phyloP scores from a whole-genome alignment of 768 basidiomycete species.

The Thelephora ganbajun region DNA sequence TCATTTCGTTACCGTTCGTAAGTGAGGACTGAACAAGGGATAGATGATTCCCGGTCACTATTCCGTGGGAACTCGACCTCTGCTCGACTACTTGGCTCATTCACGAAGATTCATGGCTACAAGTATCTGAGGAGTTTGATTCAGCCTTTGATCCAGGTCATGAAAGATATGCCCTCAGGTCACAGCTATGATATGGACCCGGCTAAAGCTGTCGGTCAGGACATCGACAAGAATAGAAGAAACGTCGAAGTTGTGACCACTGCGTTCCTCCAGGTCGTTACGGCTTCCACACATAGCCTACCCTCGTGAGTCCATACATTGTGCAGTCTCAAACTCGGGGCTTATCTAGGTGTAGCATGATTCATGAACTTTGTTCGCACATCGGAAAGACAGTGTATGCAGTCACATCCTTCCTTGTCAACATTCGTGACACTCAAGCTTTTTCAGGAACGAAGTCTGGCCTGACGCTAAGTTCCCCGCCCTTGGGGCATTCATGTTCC shows the following conservation, averaged over 20 bases:
- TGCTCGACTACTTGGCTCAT: conserved; percentile 75
- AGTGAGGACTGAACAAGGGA: conserved; percentile 6
- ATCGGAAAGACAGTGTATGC: conserved; percentile 68
- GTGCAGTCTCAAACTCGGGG: background rate
- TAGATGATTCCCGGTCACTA: conserved; percentile 21
- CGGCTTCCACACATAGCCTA: conserved; percentile 51
- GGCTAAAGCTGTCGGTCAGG: conserved; percentile 37
- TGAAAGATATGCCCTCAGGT: conserved; percentile 58
- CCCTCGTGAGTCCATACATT: conserved; percentile 45
- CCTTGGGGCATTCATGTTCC: conserved; percentile 83
- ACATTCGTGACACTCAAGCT: conserved; percentile 7
- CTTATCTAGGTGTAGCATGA: conserved; percentile 37
- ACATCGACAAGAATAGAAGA: conserved; percentile 50
- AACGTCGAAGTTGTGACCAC: conserved; percentile 63
- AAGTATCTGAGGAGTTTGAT: conserved; percentile 77
- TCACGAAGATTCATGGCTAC: conserved; percentile 84
- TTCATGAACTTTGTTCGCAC: conserved; percentile 77
- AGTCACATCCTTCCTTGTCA: background rate
- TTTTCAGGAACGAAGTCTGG: conserved; percentile 48
- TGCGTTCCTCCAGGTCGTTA: conserved; percentile 63
- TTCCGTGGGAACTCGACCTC: conserved; percentile 85
- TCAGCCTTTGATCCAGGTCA: conserved; percentile 60
- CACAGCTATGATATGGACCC: conserved; percentile 75
- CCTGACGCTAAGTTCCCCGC: conserved; percentile 72
- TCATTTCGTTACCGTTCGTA: background rate